phyloP scores from a whole-genome alignment of 768 basidiomycete species.

The Calocera cornea region DNA sequence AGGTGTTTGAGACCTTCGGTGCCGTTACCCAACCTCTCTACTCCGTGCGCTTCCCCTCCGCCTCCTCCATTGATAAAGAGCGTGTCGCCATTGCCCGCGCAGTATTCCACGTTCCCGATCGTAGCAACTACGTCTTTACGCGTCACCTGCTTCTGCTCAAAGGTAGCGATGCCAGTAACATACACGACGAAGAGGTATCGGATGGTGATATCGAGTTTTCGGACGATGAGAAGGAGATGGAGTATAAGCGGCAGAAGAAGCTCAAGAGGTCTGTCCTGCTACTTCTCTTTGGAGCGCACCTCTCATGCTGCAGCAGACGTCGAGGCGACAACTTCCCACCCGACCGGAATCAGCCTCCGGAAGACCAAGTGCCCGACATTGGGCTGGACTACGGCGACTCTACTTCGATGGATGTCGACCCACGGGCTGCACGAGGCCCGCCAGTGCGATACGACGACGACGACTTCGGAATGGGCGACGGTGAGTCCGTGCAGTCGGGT shows the following conservation, averaged over 20 bases:
- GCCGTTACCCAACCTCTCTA: slow-evolving; percentile 84
- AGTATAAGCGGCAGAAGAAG: slow-evolving; percentile 48
- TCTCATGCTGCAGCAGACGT: not conserved
- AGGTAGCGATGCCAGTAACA: slow-evolving; percentile 89
- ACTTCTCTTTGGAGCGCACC: not conserved
- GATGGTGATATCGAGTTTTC: slow-evolving; percentile 89
- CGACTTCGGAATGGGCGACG: not conserved
- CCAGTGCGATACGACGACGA: not conserved
- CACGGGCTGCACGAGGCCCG: not conserved
- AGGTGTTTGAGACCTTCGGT: slow-evolving; percentile 94
- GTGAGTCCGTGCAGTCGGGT: not conserved
- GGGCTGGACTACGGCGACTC: not conserved
- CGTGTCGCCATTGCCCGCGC: slow-evolving; percentile 42
- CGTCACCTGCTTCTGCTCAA: slow-evolving; percentile 52
- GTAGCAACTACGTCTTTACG: slow-evolving; percentile 75
- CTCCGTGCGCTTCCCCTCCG: slow-evolving; percentile 63
- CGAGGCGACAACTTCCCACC: not conserved
- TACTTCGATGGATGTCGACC: not conserved
- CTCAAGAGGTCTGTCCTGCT: slow-evolving; percentile 33
- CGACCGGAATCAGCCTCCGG: not conserved
- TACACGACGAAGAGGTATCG: slow-evolving; percentile 85
- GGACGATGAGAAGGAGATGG: slow-evolving; percentile 84
- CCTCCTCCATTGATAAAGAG: slow-evolving; percentile 46
- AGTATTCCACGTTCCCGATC: slow-evolving; percentile 70
- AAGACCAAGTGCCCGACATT: not conserved